A percentile compares a stretch with the other conserved stretches of the same genome.
These are phyloP conservation scores for Kurtzmaniella quercitrusa DNA, from an alignment of 1,139 yeast species.

Conservation along the genomic window DNA sequence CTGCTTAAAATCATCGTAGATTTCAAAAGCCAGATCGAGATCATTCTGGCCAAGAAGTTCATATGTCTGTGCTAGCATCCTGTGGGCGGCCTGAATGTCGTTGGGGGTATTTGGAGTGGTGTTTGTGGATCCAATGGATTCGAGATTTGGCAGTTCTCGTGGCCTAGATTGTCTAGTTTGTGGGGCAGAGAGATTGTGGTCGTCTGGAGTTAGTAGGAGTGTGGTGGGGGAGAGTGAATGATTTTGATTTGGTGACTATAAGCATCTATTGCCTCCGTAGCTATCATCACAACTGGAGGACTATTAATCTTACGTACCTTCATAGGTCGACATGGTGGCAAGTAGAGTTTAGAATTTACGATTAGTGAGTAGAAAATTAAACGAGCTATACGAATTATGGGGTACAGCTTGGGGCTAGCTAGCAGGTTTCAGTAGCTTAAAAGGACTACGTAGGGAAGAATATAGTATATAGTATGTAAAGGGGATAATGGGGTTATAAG, in stretches of 20 bases:
- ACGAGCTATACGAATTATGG: not conserved
- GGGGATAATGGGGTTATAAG: too few relatives aligned
- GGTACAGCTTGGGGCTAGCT: not conserved
- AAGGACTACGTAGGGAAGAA: too few relatives aligned
- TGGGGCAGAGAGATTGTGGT: conserved; percentile 24
- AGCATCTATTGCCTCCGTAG: too few relatives aligned
- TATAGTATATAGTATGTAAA: too few relatives aligned
- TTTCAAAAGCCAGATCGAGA: conserved; percentile 24
- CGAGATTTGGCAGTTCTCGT: not conserved
- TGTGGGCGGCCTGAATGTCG: conserved; percentile 7
- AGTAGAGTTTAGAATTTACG: too few relatives aligned
- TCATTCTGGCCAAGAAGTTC: conserved; percentile 26
- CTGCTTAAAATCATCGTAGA: conserved; percentile 20
- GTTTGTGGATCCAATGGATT: conserved; percentile 3
- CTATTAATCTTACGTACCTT: conserved; percentile 32
- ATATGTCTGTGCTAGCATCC: conserved; percentile 31
- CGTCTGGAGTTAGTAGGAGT: conserved; percentile 19
- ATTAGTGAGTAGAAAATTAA: too few relatives aligned
- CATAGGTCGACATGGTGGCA: conserved; percentile 34
- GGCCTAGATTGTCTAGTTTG: not conserved
- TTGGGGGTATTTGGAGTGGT: not conserved
- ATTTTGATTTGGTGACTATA: too few relatives aligned
- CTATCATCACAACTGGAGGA: too few relatives aligned
- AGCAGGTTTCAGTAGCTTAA: too few relatives aligned
- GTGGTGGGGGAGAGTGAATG: too few relatives aligned